Base-by-base conservation (phyloP, 139 green algal species). In the Ostreobium quekettii region DNA sequence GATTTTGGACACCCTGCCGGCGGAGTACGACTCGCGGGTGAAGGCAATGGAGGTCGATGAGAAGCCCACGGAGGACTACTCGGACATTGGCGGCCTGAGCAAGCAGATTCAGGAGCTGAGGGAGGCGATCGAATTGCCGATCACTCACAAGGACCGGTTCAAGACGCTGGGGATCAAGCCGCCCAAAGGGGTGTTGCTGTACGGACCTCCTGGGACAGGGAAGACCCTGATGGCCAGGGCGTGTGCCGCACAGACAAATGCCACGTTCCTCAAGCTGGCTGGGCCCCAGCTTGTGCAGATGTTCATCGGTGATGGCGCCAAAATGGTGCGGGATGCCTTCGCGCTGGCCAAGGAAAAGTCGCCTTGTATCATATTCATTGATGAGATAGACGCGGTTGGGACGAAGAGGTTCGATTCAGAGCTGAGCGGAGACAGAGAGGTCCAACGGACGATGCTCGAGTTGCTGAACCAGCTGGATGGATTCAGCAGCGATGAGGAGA, bases 341-440 rank as follows among this genome's bases (percentile, higher is more conserved):
- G 85, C 89, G 4, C 83, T 99, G 31, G 94, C 94, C 65, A 99
- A 99, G 80, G 94, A 99, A 77, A 99, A 99, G 85, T 73, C 83
- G 2, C 94, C 94, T 4, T 89, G 80, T 75, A 99, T 99, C 80
- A 99, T 99, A 75, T 99, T 99, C 85, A 99, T 99, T 60, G 94
- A 99, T 59, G 94, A 99, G 80, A 90, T 96, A 39, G 86, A 96
- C 67, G 85, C 89, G 46, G 90, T 88, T 60, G 89, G 94, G 60
- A 99, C 94, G 11, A 99, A 97, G 82, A 85, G 94, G 35, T 96
- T 97, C 71, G 93, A 97, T 80, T 87, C 73, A 29, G 93, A 99
- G 76, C 76, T 96, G 31, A 89, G 72, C 47, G 92, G 92, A 15
- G 92, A 97, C 73, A 76, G 91, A 0, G 91, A 98, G 85, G 92